These are phyloP conservation scores for Pachysandra terminalis DNA, from an alignment of 164 flowering plant species.

Conservation along the genomic window DNA sequence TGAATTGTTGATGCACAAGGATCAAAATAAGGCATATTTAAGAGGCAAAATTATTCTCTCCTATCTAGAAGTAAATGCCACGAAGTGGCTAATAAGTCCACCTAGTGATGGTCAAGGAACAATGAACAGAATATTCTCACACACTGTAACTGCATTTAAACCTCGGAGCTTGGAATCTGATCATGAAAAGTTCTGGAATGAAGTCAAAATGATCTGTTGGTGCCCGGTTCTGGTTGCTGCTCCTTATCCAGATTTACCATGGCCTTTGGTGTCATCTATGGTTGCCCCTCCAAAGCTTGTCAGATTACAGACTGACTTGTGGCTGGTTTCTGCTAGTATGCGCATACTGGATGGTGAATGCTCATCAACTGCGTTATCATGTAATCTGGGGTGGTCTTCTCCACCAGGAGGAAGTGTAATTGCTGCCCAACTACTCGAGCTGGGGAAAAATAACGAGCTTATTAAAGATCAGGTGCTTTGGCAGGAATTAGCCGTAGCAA, in stretches of 20 bases:
- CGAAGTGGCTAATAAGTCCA: slow-evolving; percentile 60
- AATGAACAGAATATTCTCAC: slow-evolving; percentile 58
- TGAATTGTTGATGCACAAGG: slow-evolving; percentile 55
- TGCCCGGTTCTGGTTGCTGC: slow-evolving; percentile 87
- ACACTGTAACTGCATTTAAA: slow-evolving; percentile 63
- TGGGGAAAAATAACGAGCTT: slow-evolving; percentile 90
- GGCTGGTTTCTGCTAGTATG: slow-evolving; percentile 97
- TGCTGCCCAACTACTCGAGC: slow-evolving; percentile 97
- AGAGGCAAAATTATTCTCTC: slow-evolving; percentile 86
- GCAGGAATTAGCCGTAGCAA: slow-evolving; percentile 77
- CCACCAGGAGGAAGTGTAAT: slow-evolving; percentile 87
- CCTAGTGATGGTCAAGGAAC: slow-evolving; percentile 39
- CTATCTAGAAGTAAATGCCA: slow-evolving; percentile 81
- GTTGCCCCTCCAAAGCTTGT: slow-evolving; percentile 98
- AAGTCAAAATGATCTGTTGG: slow-evolving; percentile 83
- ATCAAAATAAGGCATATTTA: slow-evolving; percentile 61
- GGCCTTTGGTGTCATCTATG: slow-evolving; percentile 83
- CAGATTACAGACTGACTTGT: slow-evolving; percentile 63
- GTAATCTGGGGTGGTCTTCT: slow-evolving; percentile 81
- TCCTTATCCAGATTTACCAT: slow-evolving; percentile 74
- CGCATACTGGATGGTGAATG: slow-evolving; percentile 91
- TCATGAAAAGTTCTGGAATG: slow-evolving; percentile 85
- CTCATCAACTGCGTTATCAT: slow-evolving; percentile 76
- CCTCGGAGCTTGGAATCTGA: slow-evolving; percentile 54
- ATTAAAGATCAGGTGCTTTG: slow-evolving; percentile 75